Conservation (phyloP, 73 alveolate species). For the Durusdinium trenchii region DNA sequence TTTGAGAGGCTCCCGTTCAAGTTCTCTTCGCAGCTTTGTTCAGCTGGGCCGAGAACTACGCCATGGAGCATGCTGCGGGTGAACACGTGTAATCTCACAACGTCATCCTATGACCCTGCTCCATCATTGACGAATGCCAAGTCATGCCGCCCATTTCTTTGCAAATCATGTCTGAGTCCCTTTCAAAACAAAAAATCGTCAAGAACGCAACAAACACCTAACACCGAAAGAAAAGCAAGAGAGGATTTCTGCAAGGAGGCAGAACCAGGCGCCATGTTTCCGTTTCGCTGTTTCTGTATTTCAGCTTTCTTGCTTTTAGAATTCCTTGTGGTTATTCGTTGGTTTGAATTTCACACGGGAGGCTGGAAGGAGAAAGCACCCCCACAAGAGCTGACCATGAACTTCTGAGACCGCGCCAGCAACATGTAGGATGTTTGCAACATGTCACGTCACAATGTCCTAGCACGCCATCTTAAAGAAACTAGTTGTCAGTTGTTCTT, state of each 20-base stretch:
- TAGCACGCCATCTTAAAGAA: neutral
- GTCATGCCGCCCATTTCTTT: neutral
- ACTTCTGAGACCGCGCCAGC: constrained; percentile 52
- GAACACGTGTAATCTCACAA: too few relatives aligned
- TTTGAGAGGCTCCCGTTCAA: too few relatives aligned
- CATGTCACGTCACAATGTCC: too few relatives aligned
- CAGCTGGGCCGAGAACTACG: too few relatives aligned
- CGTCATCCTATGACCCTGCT: too few relatives aligned
- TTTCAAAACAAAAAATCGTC: neutral
- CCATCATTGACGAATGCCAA: too few relatives aligned
- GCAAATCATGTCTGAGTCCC: neutral
- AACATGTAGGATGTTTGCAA: too few relatives aligned
- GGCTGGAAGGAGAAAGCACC: constrained; percentile 40
- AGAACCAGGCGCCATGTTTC: constrained; percentile 17
- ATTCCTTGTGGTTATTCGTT: neutral
- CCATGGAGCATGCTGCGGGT: too few relatives aligned
- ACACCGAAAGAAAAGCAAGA: neutral
- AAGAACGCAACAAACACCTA: neutral
- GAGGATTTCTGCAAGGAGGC: neutral
- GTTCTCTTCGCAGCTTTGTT: too few relatives aligned
- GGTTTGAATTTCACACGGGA: neutral
- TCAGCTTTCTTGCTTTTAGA: neutral
- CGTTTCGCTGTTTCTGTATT: neutral
- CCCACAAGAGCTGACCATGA: constrained; percentile 14
- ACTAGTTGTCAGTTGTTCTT: neutral